Conservation (phyloP, 441 rosid genomes). For the Gossypium aridum region DNA sequence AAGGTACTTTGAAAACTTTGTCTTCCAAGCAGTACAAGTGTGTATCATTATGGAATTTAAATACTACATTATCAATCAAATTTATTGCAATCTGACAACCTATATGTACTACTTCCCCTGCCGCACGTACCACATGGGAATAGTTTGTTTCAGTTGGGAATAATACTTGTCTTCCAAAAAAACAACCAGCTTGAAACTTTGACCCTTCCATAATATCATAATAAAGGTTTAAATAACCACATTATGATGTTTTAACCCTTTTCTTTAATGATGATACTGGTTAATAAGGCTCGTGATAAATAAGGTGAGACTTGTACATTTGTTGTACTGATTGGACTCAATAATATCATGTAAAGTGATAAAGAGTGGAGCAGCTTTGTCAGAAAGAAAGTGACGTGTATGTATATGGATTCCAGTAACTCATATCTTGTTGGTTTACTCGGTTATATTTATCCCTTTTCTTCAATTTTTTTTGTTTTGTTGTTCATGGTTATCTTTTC, state of each 20-base stretch:
- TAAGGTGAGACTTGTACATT: neutral
- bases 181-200: slow-evolving; percentile 13
- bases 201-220: slow-evolving; percentile 11
- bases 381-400: slow-evolving; percentile 4
- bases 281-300: no score
- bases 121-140: slow-evolving; percentile 14
- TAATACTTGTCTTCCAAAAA: slow-evolving; percentile 12
- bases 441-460: no score
- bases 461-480: no score
- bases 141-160: neutral
- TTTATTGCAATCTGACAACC: neutral
- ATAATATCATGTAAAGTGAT: neutral
- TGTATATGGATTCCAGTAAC: neutral
- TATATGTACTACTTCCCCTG: neutral
- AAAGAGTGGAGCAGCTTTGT: neutral
- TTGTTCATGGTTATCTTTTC: no score
- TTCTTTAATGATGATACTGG: no score
- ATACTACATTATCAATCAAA: no score
- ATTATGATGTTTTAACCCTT: neutral
- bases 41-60: no score
- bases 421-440: neutral
- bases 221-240: neutral
- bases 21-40: neutral
- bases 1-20: slow-evolving; percentile 36
- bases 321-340: neutral